Evolutionary conservation across 1,284 basidiomycete species (phyloP), one percentile per base, ranked within the genome.

Genomic region (Sanghuangporus weigelae): DNA sequence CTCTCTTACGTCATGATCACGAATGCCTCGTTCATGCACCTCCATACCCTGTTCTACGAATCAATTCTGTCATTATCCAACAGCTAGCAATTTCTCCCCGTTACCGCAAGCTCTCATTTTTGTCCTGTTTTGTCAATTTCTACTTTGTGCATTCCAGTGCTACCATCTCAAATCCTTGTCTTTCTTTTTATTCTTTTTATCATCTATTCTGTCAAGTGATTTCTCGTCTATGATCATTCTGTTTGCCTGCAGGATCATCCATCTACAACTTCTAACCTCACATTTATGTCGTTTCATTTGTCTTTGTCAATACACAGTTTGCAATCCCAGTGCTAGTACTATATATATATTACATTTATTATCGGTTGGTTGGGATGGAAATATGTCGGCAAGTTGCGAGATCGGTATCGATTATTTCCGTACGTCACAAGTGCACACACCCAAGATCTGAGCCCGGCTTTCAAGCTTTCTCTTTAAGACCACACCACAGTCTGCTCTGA

Each of bases 181-280:
- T 40, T 59, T 19, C 56, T 42, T 19, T 23, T 55, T 51, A 62
- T 62, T 55, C 46, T 21, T 60, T 60, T 55, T 40, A 55, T 58
- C 54, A 26, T 36, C 53, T 50, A 53, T 56, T 23, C 6, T 16
- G 44, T 46, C 50, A 51, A 51, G 19, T 26, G 21, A 16, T 46
- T 7, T 46, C 44, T 59, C 21, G 23, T 58, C 51, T 58, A 35
- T 46, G 40, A 14, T 31, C 26, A 8, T 21, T 58, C 42, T 16
- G 23, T 11, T 48, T 39, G 7, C 58, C 21, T 35, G 35, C 26
- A 23, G 3, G 48, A 14, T 19, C 44, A 46, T 2, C 21, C 7
- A 7, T 46, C 44, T 46, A 46, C 12, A 46, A 11, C 16, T 14
- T 46, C 21, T 2, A 14, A 1, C 7, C 10, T n/a, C 16, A 7